phyloP scores from a whole-genome alignment of 2,329 filamentous ascomycete genomes.

The Aspergillus neotritici region DNA sequence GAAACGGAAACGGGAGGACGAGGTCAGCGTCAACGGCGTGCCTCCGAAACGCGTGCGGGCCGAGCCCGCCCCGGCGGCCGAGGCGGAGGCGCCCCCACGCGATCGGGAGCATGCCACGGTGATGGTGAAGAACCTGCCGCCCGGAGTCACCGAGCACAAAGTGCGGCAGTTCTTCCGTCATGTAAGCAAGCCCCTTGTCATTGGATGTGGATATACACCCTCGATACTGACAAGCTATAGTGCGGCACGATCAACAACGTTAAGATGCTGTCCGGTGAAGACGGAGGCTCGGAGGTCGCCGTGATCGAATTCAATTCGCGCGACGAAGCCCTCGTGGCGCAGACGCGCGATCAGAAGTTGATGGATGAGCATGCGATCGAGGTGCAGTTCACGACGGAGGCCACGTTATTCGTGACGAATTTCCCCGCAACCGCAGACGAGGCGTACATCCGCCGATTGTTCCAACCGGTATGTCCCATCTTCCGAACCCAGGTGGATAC shows the following conservation, averaged over 20 bases:
- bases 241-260: slow-evolving; percentile 80
- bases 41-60: slow-evolving; percentile 62
- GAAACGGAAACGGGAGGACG: slow-evolving; percentile 68
- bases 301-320: slow-evolving; percentile 77
- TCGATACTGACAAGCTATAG: slow-evolving; percentile 6
- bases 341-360: slow-evolving; percentile 74
- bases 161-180: slow-evolving; percentile 87
- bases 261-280: slow-evolving; percentile 58
- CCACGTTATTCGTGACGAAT: slow-evolving; percentile 86
- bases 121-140: slow-evolving; percentile 71
- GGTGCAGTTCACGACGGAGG: slow-evolving; percentile 67
- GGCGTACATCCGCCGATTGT: slow-evolving; percentile 51
- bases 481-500: neutral
- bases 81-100: slow-evolving; percentile 53
- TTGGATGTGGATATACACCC: slow-evolving; percentile 1
- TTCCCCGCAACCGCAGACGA: slow-evolving; percentile 59
- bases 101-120: slow-evolving; percentile 88
- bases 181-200: slow-evolving; percentile 30
- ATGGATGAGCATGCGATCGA: slow-evolving; percentile 67
- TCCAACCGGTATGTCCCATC: slow-evolving; percentile 43
- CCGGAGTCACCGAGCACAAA: slow-evolving; percentile 62
- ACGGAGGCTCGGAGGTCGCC: slow-evolving; percentile 60
- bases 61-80: slow-evolving; percentile 31
- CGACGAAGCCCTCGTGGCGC: slow-evolving; percentile 75
- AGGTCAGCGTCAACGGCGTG: slow-evolving; percentile 47